phyloP scores from a whole-genome alignment of 177 flowering plant species.

The Tripterygium wilfordii region DNA sequence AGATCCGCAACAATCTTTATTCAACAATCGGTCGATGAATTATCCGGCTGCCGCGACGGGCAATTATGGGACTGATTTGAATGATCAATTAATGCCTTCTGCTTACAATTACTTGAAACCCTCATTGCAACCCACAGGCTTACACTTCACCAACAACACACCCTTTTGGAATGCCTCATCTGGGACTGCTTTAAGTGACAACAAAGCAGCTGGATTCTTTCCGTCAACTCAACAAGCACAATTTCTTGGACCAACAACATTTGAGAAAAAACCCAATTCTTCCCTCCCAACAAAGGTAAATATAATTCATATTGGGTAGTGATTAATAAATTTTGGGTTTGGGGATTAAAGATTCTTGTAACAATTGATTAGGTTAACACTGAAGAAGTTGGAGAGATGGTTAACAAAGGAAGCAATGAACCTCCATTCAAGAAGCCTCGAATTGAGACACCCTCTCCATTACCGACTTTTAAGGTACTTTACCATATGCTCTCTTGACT shows the following conservation, averaged over 20 bases:
- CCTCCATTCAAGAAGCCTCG: constrained; percentile 61
- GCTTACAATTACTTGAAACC: constrained; percentile 17
- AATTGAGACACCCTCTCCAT: constrained; percentile 80
- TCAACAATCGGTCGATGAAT: constrained; percentile 21
- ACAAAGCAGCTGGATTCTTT: constrained; percentile 19
- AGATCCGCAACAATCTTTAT: constrained; percentile 27
- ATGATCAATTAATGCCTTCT: constrained; percentile 30
- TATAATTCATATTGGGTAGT: too few relatives aligned
- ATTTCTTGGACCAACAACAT: constrained; percentile 18
- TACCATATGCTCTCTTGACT: too few relatives aligned
- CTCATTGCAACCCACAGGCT: constrained; percentile 13
- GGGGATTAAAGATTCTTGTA: too few relatives aligned
- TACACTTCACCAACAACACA: constrained; percentile 51
- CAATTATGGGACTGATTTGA: constrained; percentile 14
- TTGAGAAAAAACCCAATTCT: constrained; percentile 35
- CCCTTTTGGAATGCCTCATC: constrained; percentile 47
- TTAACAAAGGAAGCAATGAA: constrained; percentile 46
- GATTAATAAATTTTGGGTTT: too few relatives aligned
- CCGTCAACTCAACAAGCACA: constrained; percentile 31
- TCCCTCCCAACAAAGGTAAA: constrained; percentile 47
- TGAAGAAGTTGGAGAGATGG: constrained; percentile 33
- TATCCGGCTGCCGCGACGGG: constrained; percentile 6
- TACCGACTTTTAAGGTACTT: constrained; percentile 97
- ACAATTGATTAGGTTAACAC: too few relatives aligned
- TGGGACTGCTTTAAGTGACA: constrained; percentile 19